Evolutionary conservation across 352 stramenopile genomes (phyloP).

Genomic region (Globisporangium rhizosaccharum): DNA sequence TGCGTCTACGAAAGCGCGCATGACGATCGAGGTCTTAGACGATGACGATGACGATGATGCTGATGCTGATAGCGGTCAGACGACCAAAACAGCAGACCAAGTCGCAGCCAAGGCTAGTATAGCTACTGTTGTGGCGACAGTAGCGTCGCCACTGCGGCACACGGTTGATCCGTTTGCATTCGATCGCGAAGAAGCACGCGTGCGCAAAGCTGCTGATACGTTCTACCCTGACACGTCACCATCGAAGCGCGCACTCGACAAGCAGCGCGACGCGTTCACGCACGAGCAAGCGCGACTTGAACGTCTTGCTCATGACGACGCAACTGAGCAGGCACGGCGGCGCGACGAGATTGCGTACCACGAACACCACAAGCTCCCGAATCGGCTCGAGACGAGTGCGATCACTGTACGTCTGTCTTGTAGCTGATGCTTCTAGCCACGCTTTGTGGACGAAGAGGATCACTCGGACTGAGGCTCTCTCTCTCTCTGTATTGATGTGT

Average conservation of each 20-base stretch:
- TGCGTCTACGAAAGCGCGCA: constrained; percentile 22
- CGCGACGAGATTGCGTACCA: constrained; percentile 17
- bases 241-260: constrained; percentile 40
- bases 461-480: neutral
- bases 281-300: constrained; percentile 37
- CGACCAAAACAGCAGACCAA: constrained; percentile 2
- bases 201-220: constrained; percentile 45
- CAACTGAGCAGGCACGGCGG: constrained; percentile 10
- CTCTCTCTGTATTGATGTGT: neutral
- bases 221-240: constrained; percentile 55
- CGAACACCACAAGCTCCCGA: constrained; percentile 16
- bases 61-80: neutral
- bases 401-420: constrained; percentile 21
- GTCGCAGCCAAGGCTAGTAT: neutral
- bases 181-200: constrained; percentile 43
- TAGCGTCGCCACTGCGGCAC: neutral
- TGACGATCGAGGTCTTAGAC: constrained; percentile 73
- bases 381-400: constrained; percentile 46
- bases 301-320: constrained; percentile 21
- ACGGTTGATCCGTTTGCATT: constrained; percentile 42
- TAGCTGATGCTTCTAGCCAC: neutral
- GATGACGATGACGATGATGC: constrained; percentile 33
- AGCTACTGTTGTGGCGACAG: neutral
- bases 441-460: too few species aligned
- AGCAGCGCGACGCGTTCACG: constrained; percentile 30